These are phyloP conservation scores for Candida pseudoglaebosa DNA, from an alignment of 805 yeast species.

Conservation along the genomic window DNA sequence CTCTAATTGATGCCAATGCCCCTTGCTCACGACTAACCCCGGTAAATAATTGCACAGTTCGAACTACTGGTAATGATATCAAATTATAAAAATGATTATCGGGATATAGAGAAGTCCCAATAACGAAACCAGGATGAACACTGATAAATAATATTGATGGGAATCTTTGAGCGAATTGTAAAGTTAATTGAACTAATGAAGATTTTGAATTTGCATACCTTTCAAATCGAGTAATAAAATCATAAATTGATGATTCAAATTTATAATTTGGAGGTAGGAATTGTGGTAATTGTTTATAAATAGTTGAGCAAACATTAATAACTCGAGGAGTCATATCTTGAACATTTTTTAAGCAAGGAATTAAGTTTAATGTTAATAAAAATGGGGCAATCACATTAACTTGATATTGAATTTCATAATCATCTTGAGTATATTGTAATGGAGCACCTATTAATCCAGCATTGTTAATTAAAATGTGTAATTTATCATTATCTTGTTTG, in stretches of 20 bases:
- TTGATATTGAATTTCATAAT: slow-evolving; percentile 35
- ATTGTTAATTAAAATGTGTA: slow-evolving; percentile 31
- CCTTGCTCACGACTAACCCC: slow-evolving; percentile 35
- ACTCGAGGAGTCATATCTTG: slow-evolving; percentile 13
- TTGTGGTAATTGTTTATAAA: slow-evolving; percentile 19
- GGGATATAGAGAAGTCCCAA: slow-evolving; percentile 30
- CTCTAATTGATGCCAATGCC: slow-evolving; percentile 26
- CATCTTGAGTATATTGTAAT: slow-evolving; percentile 27
- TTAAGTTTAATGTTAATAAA: slow-evolving; percentile 24
- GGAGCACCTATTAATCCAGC: slow-evolving; percentile 39
- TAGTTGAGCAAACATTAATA: slow-evolving; percentile 25
- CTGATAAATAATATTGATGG: slow-evolving; percentile 27
- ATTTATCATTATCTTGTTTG: slow-evolving; percentile 15
- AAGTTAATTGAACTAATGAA: slow-evolving; percentile 26
- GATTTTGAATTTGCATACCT: slow-evolving; percentile 31
- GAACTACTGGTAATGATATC: slow-evolving; percentile 14
- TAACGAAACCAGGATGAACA: slow-evolving; percentile 37
- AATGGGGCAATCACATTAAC: slow-evolving; percentile 29
- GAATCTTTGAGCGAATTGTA: slow-evolving; percentile 19
- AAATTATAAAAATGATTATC: slow-evolving; percentile 22
- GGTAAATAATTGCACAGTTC: slow-evolving; percentile 12
- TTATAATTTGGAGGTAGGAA: slow-evolving; percentile 20
- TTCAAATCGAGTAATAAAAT: slow-evolving; percentile 20
- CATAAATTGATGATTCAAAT: slow-evolving; percentile 18
- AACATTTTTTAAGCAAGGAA: slow-evolving; percentile 16